Evolutionary conservation across 78 protist species (phyloP).

Genomic region (Emiliania huxleyi): DNA sequence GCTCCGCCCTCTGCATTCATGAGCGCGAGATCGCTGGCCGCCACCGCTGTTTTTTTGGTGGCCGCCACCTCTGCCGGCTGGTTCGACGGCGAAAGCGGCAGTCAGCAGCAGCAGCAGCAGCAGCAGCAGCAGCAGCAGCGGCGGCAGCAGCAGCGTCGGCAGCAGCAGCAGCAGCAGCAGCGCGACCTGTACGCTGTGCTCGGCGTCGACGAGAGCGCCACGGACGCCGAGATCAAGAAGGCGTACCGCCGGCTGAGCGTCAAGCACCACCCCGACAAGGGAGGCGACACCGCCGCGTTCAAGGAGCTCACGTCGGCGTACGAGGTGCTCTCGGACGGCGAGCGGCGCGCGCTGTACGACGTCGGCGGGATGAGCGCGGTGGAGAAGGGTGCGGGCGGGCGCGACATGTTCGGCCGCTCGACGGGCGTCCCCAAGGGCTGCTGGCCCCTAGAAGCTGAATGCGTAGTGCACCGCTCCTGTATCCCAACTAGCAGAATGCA

Average conservation of each 20-base stretch:
- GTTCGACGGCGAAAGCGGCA: background rate
- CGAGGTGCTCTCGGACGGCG: conserved; percentile 84
- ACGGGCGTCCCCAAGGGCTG: background rate
- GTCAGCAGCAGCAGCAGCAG: background rate
- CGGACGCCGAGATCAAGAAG: conserved; percentile 27
- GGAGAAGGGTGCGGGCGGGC: conserved; percentile 63
- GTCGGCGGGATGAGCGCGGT: conserved; percentile 85
- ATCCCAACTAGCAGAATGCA: too few species aligned
- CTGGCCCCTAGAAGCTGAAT: too few species aligned
- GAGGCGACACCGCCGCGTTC: conserved; percentile 60
- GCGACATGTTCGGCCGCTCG: background rate
- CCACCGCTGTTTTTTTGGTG: too few species aligned
- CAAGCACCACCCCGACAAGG: conserved; percentile 95
- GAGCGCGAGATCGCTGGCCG: too few species aligned
- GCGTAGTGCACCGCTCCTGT: too few species aligned
- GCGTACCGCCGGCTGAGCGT: conserved; percentile 83
- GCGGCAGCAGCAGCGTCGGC: background rate
- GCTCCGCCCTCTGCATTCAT: too few species aligned
- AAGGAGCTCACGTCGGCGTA: conserved; percentile 87
- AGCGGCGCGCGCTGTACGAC: conserved; percentile 90
- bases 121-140: background rate
- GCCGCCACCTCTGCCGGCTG: background rate
- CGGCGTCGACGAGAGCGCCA: conserved; percentile 53
- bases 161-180: background rate
- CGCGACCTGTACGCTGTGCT: conserved; percentile 47